These are phyloP conservation scores for Triticum urartu DNA, from an alignment of 176 grass and related monocot species.

Conservation along the genomic window DNA sequence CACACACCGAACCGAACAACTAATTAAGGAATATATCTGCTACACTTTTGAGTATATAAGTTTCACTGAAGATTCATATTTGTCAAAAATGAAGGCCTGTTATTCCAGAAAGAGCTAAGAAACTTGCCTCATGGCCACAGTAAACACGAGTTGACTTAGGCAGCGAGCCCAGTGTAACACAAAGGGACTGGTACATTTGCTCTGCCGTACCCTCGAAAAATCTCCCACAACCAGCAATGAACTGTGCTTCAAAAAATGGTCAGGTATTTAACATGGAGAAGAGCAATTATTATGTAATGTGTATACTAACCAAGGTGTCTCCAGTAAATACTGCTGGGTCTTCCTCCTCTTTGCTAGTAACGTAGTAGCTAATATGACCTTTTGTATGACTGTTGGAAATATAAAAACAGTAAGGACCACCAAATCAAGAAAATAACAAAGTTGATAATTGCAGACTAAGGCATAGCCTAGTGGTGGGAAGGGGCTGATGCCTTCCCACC, in stretches of 20 bases:
- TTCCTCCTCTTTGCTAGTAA: constrained; percentile 60
- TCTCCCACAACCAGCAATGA: constrained; percentile 90
- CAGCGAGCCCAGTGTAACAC: constrained; percentile 80
- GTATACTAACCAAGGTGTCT: constrained; percentile 83
- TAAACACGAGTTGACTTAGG: constrained; percentile 92
- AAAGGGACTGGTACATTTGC: constrained; percentile 94
- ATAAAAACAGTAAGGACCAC: constrained; percentile 14
- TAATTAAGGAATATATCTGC: not conserved
- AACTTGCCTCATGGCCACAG: constrained; percentile 84
- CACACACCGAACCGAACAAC: not conserved
- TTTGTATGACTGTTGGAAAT: constrained; percentile 69
- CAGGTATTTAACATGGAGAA: constrained; percentile 15
- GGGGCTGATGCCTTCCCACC: too few species aligned
- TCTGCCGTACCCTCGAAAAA: constrained; percentile 98
- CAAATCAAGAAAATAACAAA: not conserved
- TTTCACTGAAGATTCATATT: not conserved
- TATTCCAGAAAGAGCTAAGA: constrained; percentile 1
- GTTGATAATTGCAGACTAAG: not conserved
- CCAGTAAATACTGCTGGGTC: constrained; percentile 90
- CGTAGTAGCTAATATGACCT: constrained; percentile 94
- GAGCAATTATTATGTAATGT: not conserved
- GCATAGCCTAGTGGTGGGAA: too few species aligned
- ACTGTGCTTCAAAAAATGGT: constrained; percentile 39
- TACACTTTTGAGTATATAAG: not conserved
- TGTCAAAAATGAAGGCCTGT: not conserved